Conservation (phyloP, 306 rosid species). For the Begonia peltatifolia region DNA sequence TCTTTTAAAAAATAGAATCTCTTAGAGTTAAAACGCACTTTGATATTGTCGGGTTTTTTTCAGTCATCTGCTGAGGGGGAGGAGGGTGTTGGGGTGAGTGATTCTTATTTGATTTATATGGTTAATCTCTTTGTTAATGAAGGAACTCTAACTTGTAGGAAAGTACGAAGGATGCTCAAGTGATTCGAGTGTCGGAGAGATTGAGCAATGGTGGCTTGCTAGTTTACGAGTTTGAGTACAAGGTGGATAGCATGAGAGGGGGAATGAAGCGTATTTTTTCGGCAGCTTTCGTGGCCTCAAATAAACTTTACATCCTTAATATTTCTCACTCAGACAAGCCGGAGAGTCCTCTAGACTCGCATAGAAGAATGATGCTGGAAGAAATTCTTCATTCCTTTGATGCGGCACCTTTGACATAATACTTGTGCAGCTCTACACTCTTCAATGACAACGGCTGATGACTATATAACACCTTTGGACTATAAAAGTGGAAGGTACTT, state of each 20-base stretch:
- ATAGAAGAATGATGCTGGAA: constrained; percentile 26
- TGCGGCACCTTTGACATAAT: constrained; percentile 18
- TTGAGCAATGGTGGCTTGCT: constrained; percentile 45
- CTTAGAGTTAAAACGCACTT: no score
- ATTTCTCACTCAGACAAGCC: constrained; percentile 71
- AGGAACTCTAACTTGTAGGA: constrained; percentile 32
- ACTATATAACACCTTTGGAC: background rate
- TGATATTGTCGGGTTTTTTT: no score
- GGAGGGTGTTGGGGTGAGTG: no score
- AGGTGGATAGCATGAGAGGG: constrained; percentile 70
- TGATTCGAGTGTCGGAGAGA: constrained; percentile 54
- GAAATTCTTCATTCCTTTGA: constrained; percentile 43
- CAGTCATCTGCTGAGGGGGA: no score
- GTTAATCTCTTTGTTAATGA: background rate
- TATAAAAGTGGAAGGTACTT: background rate
- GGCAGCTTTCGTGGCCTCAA: constrained; percentile 80
- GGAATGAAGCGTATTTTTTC: constrained; percentile 77
- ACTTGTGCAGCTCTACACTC: background rate
- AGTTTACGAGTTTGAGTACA: constrained; percentile 74
- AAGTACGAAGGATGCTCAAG: constrained; percentile 71
- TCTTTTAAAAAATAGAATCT: no score
- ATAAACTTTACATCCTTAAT: constrained; percentile 77
- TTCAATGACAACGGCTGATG: background rate
- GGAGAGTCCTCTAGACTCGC: constrained; percentile 55
- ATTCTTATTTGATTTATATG: background rate